These are phyloP conservation scores for Botryosphaeria agaves DNA, from an alignment of 2,329 filamentous ascomycete species.

Conservation along the genomic window DNA sequence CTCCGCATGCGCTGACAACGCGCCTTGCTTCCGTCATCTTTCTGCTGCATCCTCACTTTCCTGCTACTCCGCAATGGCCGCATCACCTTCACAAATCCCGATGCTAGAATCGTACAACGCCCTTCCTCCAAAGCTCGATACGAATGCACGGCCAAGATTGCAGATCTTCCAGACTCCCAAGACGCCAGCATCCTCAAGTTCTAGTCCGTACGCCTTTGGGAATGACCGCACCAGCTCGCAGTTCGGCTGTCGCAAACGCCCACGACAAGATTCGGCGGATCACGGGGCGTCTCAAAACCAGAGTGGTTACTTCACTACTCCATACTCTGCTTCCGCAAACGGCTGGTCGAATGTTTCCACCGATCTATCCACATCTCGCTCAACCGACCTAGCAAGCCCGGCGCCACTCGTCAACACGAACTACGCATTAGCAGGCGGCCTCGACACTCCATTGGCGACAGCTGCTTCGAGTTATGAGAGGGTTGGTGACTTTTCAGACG, in stretches of 20 bases:
- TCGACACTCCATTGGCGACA: slow-evolving; percentile 27
- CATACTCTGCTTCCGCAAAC: slow-evolving; percentile 2
- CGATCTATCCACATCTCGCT: slow-evolving; percentile 9
- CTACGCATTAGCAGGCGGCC: slow-evolving; percentile 31
- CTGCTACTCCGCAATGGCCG: no score
- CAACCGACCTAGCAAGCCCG: slow-evolving; percentile 16
- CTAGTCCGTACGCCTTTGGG: no score
- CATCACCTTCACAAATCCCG: no score
- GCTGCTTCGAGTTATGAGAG: slow-evolving; percentile 18
- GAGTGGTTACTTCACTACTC: slow-evolving; percentile 2
- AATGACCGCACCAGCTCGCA: slow-evolving; percentile 7
- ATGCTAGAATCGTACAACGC: no score
- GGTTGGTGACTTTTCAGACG: slow-evolving; percentile 16
- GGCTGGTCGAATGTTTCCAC: slow-evolving; percentile 5
- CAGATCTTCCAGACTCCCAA: slow-evolving; percentile 26
- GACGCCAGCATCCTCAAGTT: slow-evolving; percentile 18
- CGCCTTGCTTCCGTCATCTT: no score
- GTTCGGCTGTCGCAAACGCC: slow-evolving; percentile 11
- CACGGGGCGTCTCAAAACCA: slow-evolving; percentile 3
- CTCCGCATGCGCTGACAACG: no score
- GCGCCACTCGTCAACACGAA: slow-evolving; percentile 31
- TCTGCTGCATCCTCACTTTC: no score
- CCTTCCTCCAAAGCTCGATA: slow-evolving; percentile 6
- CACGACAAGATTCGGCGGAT: slow-evolving; percentile 11
- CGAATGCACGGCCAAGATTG: slow-evolving; percentile 12